Conservation (phyloP, 192 early-diverging fungal species). For the Coemansia sp. region DNA sequence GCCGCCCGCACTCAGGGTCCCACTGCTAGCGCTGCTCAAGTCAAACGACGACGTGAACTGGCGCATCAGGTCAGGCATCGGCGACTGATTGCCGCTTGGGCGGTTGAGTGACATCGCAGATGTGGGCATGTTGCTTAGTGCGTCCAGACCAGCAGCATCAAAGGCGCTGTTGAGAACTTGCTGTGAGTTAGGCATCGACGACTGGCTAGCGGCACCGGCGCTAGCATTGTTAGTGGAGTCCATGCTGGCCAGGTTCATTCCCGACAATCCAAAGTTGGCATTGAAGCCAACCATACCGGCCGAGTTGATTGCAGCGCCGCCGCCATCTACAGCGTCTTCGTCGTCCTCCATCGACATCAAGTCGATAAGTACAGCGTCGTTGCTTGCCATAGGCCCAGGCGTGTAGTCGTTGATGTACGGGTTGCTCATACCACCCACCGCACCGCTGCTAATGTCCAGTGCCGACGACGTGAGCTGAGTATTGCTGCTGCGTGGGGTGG, state of each 20-base stretch:
- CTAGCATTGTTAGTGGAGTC: conserved; percentile 1
- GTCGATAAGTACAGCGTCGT: conserved; percentile 50
- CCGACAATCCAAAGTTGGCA: conserved; percentile 50
- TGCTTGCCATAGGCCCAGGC: conserved; percentile 31
- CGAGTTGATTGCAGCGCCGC: conserved; percentile 30
- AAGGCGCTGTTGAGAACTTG: conserved; percentile 49
- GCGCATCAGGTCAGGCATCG: conserved; percentile 39
- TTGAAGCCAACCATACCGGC: conserved; percentile 56
- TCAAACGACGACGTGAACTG: conserved; percentile 53
- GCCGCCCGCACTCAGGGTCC: background rate
- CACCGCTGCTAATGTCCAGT: conserved; percentile 26
- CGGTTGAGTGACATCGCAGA: conserved; percentile 22
- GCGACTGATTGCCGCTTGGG: conserved; percentile 21
- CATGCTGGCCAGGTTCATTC: conserved; percentile 42
- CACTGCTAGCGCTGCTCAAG: conserved; percentile 10
- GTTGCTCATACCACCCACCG: conserved; percentile 44
- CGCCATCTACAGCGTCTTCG: conserved; percentile 28
- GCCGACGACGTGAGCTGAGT: conserved; percentile 40
- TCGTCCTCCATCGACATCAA: conserved; percentile 55
- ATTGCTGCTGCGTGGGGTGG: conserved; percentile 29
- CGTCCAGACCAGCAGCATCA: conserved; percentile 51
- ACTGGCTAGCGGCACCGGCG: background rate
- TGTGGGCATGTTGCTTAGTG: conserved; percentile 36
- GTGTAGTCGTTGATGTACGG: conserved; percentile 51
- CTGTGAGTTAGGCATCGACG: conserved; percentile 35